Conservation (phyloP, 805 yeast species). For the Yarrowia hollandica region DNA sequence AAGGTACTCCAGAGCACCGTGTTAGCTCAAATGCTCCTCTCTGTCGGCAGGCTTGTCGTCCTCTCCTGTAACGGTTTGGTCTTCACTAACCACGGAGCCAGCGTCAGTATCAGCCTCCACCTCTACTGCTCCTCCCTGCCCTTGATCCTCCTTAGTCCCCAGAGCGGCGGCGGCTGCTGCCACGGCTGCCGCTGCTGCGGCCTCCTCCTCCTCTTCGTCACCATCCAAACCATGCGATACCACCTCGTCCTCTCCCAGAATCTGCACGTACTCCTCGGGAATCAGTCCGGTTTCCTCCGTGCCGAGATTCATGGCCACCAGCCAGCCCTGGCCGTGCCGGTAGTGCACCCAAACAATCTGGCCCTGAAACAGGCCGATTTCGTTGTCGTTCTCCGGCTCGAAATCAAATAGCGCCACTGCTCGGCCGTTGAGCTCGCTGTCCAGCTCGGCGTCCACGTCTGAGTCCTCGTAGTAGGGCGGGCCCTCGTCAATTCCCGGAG, state of each 20-base stretch:
- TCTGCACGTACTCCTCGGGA: slow-evolving; percentile 89
- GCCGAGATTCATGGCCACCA: slow-evolving; percentile 78
- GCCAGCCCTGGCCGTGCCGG: slow-evolving; percentile 98
- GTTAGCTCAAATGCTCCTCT: not conserved
- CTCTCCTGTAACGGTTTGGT: slow-evolving; percentile 14
- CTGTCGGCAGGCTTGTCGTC: not conserved
- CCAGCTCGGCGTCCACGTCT: slow-evolving; percentile 35
- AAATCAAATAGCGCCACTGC: slow-evolving; percentile 91
- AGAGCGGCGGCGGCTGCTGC: not conserved
- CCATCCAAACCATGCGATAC: slow-evolving; percentile 26
- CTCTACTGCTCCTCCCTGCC: not conserved
- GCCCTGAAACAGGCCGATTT: slow-evolving; percentile 72
- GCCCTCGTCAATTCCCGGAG: slow-evolving; percentile 30
- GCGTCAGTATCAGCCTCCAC: slow-evolving; percentile 5
- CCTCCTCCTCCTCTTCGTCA: slow-evolving; percentile 24
- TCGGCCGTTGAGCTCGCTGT: slow-evolving; percentile 52
- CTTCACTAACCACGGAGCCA: slow-evolving; percentile 3
- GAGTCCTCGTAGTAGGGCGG: slow-evolving; percentile 31
- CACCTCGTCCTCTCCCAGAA: slow-evolving; percentile 28
- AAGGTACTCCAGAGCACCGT: not conserved
- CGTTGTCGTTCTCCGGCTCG: slow-evolving; percentile 92
- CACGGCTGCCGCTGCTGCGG: not conserved
- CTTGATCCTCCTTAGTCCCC: not conserved
- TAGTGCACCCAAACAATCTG: slow-evolving; percentile 83
- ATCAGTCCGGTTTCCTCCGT: slow-evolving; percentile 86